Base-by-base conservation (phyloP, 2,329 filamentous ascomycete species). In the Calonectria leucothoes region DNA sequence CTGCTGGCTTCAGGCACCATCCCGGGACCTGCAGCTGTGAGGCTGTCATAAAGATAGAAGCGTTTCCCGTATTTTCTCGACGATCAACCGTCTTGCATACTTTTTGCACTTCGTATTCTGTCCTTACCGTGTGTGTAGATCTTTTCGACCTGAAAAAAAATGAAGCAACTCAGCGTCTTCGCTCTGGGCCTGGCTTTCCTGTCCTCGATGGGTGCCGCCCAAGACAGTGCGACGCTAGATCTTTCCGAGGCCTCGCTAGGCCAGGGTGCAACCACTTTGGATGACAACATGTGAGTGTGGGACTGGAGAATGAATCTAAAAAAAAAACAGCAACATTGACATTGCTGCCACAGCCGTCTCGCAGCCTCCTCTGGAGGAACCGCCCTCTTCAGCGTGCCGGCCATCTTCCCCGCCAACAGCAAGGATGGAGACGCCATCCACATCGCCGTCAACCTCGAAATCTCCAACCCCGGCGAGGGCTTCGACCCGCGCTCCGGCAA, bases 341-440 rank as follows among this genome's bases (percentile, higher is more conserved):
- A 20, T 23, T 45, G n/a, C 14, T 7, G 55, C n/a, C 27, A 55
- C 15, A 55, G 51, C 17, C 51, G 51, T 8, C 29, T 55, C 6
- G 29, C 29, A 17, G 51, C 51, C 51, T 20, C 51, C 15, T 4
- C 51, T 37, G 39, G 33, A 25, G 48, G 39, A 39, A 52, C 23
- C 11, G 33, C 64, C 48, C 37, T 20, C 64, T 66, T 66, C 48
- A 55, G 48, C 23, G 23, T 66, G 33, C 64, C 64, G 10, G 64
- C 48, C 33, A 52, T 11, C 10, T 66, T 66, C 33, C 64, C 64
- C 23, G 7, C 23, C 14, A 27, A 66, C 33, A 39, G 31, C 45
- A n/a, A 66, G 51, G 64, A 52, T 55, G 64, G 64, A 42, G 64
- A 66, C 64, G 33, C 37, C 48, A 66, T 66, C 64, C 64, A 55